Conservation (phyloP, 2,329 filamentous ascomycete genomes). For the Pestalotiopsis sp. region DNA sequence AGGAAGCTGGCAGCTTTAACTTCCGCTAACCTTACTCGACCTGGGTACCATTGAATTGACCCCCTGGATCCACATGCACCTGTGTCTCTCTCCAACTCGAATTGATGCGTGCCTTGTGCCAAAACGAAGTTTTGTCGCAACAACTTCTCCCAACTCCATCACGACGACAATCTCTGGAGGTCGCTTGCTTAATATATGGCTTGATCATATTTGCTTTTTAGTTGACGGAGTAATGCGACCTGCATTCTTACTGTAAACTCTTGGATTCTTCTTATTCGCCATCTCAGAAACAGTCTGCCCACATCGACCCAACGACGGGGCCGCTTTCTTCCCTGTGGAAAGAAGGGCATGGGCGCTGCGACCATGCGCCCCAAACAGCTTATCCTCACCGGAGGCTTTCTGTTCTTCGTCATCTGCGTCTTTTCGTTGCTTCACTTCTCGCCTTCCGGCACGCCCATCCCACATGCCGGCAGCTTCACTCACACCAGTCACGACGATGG, state of each 20-base stretch:
- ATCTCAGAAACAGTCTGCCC: not conserved
- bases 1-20: not conserved
- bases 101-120: not conserved
- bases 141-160: not conserved
- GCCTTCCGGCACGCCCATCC: conserved; percentile 23
- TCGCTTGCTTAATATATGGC: not conserved
- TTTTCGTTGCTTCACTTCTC: conserved; percentile 27
- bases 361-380: conserved; percentile 41
- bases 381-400: conserved; percentile 34
- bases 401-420: conserved; percentile 41
- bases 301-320: not conserved
- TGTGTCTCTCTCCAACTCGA: not conserved
- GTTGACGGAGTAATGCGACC: not conserved
- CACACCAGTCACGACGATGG: conserved; percentile 12
- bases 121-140: not conserved
- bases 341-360: conserved; percentile 11
- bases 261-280: not conserved
- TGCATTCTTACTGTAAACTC: not conserved
- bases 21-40: not conserved
- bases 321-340: not conserved
- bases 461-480: conserved; percentile 16
- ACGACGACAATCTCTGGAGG: not conserved
- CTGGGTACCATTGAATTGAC: not conserved
- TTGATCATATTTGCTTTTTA: not conserved
- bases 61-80: not conserved